Conservation (phyloP, 176 grass and related monocot genomes). For the Carex kokanica region DNA sequence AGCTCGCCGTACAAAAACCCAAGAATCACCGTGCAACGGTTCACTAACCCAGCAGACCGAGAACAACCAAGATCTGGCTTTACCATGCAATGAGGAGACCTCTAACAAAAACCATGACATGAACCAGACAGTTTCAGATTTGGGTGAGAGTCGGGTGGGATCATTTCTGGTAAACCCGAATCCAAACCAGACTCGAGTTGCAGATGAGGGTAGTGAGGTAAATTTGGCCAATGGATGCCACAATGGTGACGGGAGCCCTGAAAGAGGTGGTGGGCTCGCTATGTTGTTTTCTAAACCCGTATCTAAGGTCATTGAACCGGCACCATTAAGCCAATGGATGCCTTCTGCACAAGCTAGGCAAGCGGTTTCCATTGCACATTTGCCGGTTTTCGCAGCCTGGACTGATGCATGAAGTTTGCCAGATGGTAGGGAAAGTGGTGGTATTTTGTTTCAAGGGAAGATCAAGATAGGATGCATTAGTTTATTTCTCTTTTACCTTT, state of each 20-base stretch:
- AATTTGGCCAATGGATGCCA: slow-evolving; percentile 23
- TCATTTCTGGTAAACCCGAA: slow-evolving; percentile 11
- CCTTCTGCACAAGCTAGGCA: slow-evolving; percentile 37
- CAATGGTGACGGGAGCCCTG: slow-evolving; percentile 61
- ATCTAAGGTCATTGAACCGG: slow-evolving; percentile 32
- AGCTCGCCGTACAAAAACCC: slow-evolving; percentile 43
- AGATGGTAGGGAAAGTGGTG: background rate
- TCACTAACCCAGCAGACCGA: background rate
- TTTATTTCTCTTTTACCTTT: slow-evolving; percentile 1
- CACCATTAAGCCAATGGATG: slow-evolving; percentile 50
- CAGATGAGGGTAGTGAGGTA: slow-evolving; percentile 7
- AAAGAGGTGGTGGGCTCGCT: slow-evolving; percentile 48
- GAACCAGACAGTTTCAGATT: background rate
- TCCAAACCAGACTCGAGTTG: background rate
- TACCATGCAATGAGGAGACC: slow-evolving; percentile 17
- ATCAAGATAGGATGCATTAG: slow-evolving; percentile 15
- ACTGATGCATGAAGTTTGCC: slow-evolving; percentile 48
- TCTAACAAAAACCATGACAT: slow-evolving; percentile 14
- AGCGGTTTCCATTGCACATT: slow-evolving; percentile 60
- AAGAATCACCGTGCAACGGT: slow-evolving; percentile 14
- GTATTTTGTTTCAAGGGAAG: background rate
- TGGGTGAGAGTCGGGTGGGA: slow-evolving; percentile 2
- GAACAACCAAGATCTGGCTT: slow-evolving; percentile 1
- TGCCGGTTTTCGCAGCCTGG: slow-evolving; percentile 82
- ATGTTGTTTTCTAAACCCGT: slow-evolving; percentile 61